phyloP scores from a whole-genome alignment of 228 moss, liverwort and hornwort species.

The Sphagnum magellanicum region DNA sequence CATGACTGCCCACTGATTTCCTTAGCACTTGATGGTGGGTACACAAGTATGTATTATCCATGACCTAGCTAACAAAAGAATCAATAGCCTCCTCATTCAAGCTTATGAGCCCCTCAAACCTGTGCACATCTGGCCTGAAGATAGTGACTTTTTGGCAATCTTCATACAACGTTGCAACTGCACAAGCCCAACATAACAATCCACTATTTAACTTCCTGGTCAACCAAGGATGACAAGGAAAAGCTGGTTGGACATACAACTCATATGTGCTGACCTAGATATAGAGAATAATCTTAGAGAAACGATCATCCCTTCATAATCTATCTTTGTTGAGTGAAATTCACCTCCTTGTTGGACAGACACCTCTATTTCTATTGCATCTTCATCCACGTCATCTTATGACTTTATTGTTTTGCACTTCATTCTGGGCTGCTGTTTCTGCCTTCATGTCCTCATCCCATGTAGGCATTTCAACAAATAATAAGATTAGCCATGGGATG shows the following conservation, averaged over 20 bases:
- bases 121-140: no score
- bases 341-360: slow-evolving; percentile 92
- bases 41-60: no score
- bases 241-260: no score
- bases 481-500: background rate
- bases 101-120: no score
- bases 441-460: slow-evolving; percentile 52
- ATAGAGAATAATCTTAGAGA: no score
- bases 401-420: slow-evolving; percentile 55
- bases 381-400: slow-evolving; percentile 64
- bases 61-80: no score
- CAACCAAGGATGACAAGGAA: no score
- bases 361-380: slow-evolving; percentile 74
- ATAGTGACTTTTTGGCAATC: slow-evolving; percentile 25
- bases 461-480: background rate
- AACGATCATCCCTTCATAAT: no score
- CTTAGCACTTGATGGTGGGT: no score
- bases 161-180: slow-evolving; percentile 98
- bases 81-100: no score
- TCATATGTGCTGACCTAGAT: no score
- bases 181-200: slow-evolving; percentile 13
- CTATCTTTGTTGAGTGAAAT: background rate
- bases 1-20: no score
- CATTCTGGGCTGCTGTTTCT: slow-evolving; percentile 35
- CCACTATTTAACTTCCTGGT: background rate